Evolutionary conservation across 2,329 filamentous ascomycete genomes (phyloP), one percentile per base, ranked within the genome.

Genomic region (Aspergillus vadensis): DNA sequence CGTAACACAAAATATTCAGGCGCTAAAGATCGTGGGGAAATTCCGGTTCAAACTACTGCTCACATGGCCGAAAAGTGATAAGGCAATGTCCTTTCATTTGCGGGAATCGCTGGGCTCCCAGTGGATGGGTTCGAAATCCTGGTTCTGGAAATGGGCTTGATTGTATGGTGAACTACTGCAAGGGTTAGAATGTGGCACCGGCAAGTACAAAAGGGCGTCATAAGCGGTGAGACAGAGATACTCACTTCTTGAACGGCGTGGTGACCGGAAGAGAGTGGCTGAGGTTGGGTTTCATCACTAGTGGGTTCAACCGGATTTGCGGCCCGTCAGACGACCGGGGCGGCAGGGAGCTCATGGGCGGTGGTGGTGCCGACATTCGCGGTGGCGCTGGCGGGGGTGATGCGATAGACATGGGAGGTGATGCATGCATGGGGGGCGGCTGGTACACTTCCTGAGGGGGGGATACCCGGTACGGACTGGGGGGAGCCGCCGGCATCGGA

Each of bases 61-160:
- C 14, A 55, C 23, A 25, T 44, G 38, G 38, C 36, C 15, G 12
- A 15, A 10, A 36, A 36, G 32, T 1, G 14, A 36, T 2, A 12
- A 49, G 12, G 15, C 15, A 32, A 36, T 15, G 17, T 17, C 27
- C 41, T 6, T 23, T 59, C 69, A 70, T 68, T 71, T 73, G 55
- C 73, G 68, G 57, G 69, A 72, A 17, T 79, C 76, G 52, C 71
- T 72, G n/a, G 78, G 77, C 43, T 76, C 76, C 74, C 76, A 81
- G 59, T 80, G 77, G 36, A 77, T 76, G 14, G 79, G 79, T 61
- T 81, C 73, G 58, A 82, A 79, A 57, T 81, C 72, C 32, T 75
- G 69, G 62, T 81, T 78, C 57, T 78, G 74, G 67, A 80, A 80
- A 67, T 82, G 77, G 48, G 79, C 77, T 63, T 78, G 76, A 63